A percentile compares a stretch with the other conserved stretches of the same genome.
Conservation (phyloP, 1,139 yeast species). For the Arxiozyma slooffiae region DNA sequence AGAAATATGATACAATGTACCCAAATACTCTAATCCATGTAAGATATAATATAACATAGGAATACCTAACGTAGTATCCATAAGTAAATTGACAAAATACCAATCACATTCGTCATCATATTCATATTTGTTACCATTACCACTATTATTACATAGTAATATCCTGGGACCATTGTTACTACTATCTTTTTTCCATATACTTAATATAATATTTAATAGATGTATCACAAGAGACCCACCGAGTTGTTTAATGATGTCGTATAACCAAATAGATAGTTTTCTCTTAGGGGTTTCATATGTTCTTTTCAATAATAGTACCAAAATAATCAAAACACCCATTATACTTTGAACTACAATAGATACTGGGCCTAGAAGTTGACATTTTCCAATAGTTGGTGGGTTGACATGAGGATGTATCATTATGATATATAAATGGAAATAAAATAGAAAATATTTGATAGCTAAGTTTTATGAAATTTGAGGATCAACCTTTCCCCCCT, state of each 20-base stretch:
- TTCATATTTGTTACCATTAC: conserved; percentile 17
- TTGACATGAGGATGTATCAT: too few relatives aligned
- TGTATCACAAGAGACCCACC: conserved; percentile 83
- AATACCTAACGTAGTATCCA: conserved; percentile 94
- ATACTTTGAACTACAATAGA: too few relatives aligned
- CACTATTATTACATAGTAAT: not conserved
- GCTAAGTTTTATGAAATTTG: too few relatives aligned
- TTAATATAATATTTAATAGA: conserved; percentile 61
- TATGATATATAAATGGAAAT: too few relatives aligned
- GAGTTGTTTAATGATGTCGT: conserved; percentile 83
- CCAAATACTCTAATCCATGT: conserved; percentile 38
- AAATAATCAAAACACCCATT: conserved; percentile 69
- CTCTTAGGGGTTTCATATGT: conserved; percentile 73
- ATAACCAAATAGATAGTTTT: conserved; percentile 82
- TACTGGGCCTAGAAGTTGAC: too few relatives aligned
- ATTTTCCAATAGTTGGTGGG: too few relatives aligned
- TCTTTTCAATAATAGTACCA: conserved; percentile 64
- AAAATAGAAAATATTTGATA: too few relatives aligned
- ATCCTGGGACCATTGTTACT: conserved; percentile 6
- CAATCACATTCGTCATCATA: conserved; percentile 73
- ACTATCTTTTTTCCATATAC: conserved; percentile 41
- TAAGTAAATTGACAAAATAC: conserved; percentile 78
- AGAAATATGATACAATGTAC: conserved; percentile 39
- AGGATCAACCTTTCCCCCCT: too few relatives aligned
- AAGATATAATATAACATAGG: conserved; percentile 60